A percentile compares a stretch with the other conserved stretches of the same genome.
Conservation (phyloP, 1,284 basidiomycete species). For the Testicularia cyperi region DNA sequence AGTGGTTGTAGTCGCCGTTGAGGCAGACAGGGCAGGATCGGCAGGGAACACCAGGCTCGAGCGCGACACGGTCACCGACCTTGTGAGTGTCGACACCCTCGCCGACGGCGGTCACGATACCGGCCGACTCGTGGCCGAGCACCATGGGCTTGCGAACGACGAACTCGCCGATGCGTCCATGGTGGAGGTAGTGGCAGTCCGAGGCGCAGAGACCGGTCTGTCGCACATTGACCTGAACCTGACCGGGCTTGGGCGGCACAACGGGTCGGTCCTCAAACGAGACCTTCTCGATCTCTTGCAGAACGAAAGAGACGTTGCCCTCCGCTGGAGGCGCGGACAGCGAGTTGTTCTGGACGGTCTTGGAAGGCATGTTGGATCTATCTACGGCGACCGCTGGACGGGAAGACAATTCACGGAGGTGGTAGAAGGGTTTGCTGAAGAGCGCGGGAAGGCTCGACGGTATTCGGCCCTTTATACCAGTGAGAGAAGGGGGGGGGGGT, state of each 20-base stretch:
- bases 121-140: slow-evolving; percentile 68
- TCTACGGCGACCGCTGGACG: no score
- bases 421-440: no score
- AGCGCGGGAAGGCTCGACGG: no score
- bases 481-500: no score
- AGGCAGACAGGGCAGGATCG: slow-evolving; percentile 67
- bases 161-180: slow-evolving; percentile 66
- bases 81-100: slow-evolving; percentile 72
- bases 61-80: slow-evolving; percentile 80
- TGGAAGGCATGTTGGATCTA: slow-evolving; percentile 14
- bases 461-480: no score
- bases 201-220: slow-evolving; percentile 77
- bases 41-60: slow-evolving; percentile 78
- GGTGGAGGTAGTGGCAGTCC: slow-evolving; percentile 64
- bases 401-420: no score
- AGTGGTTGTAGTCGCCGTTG: slow-evolving; percentile 59
- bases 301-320: slow-evolving; percentile 75
- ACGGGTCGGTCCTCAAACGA: slow-evolving; percentile 76
- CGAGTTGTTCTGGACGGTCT: slow-evolving; percentile 49
- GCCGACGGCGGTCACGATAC: slow-evolving; percentile 68
- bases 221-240: slow-evolving; percentile 86
- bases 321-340: slow-evolving; percentile 42
- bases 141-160: slow-evolving; percentile 78
- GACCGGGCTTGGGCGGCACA: slow-evolving; percentile 67
- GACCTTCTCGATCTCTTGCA: slow-evolving; percentile 73